These are phyloP conservation scores for Grosmannia clavigera DNA, from an alignment of 2,329 filamentous ascomycete genomes.

Conservation along the genomic window DNA sequence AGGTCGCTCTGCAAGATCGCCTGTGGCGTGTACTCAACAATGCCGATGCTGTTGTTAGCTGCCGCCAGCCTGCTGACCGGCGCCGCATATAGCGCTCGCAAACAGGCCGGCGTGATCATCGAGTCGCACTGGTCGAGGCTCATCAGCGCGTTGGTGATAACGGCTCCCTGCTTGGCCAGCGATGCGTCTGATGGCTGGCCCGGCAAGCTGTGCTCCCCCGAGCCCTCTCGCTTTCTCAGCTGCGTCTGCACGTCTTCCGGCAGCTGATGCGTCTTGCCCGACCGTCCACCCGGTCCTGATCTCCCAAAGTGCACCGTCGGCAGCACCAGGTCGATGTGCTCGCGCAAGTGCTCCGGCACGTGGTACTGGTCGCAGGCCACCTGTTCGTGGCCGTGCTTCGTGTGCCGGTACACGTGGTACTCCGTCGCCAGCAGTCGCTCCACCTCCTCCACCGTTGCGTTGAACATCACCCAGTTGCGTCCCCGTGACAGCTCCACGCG, in stretches of 20 bases:
- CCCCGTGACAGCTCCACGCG: constrained; percentile 37
- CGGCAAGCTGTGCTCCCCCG: constrained; percentile 11
- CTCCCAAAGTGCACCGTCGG: constrained; percentile 27
- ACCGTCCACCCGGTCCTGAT: constrained; percentile 8
- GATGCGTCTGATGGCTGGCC: constrained; percentile 15
- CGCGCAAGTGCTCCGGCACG: constrained; percentile 21
- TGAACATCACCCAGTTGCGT: constrained; percentile 41
- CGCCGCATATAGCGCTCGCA: constrained; percentile 34
- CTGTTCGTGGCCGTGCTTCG: constrained; percentile 20
- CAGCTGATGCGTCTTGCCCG: constrained; percentile 14
- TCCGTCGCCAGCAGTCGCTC: constrained; percentile 39
- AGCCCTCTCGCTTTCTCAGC: constrained; percentile 11
- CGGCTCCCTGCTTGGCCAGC: constrained; percentile 20
- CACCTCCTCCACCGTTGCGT: constrained; percentile 39
- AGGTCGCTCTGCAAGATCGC: constrained; percentile 38
- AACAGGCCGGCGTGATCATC: constrained; percentile 44
- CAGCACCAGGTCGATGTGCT: constrained; percentile 29
- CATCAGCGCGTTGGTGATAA: constrained; percentile 19
- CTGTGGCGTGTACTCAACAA: constrained; percentile 42
- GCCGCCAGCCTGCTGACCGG: constrained; percentile 23
- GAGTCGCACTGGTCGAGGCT: constrained; percentile 31
- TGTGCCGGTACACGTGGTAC: constrained; percentile 38
- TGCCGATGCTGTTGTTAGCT: constrained; percentile 35
- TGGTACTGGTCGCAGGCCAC: constrained; percentile 30
- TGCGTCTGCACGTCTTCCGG: constrained; percentile 13